Evolutionary conservation across 352 stramenopile species (phyloP).

Genomic region (Globisporangium spiculum): DNA sequence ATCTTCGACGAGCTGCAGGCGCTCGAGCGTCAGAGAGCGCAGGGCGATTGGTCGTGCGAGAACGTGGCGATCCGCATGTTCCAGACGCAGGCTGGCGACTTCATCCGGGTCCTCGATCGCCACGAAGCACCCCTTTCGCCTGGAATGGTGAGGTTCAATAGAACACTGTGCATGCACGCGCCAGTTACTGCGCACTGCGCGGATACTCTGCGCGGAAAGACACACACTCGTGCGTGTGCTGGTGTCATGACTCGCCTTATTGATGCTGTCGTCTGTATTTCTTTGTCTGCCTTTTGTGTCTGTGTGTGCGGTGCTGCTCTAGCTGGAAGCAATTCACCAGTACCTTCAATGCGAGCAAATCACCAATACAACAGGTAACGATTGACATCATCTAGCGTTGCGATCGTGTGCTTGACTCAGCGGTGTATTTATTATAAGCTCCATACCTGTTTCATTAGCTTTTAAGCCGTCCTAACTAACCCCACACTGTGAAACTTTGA

Average conservation of each 20-base stretch:
- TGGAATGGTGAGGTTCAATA: slow-evolving; percentile 33
- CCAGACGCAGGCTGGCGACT: slow-evolving; percentile 26
- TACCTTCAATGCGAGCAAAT: slow-evolving; percentile 8
- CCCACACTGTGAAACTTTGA: not conserved
- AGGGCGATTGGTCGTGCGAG: slow-evolving; percentile 20
- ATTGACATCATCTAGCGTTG: not conserved
- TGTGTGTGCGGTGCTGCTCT: not conserved
- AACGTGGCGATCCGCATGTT: slow-evolving; percentile 10
- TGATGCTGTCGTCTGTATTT: not conserved
- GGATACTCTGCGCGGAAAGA: too few relatives aligned
- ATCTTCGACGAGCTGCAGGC: slow-evolving; percentile 31
- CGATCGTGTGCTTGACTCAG: not conserved
- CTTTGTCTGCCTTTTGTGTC: not conserved
- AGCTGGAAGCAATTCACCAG: slow-evolving; percentile 20
- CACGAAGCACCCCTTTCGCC: slow-evolving; percentile 54
- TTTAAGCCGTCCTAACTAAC: not conserved
- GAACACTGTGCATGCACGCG: not conserved
- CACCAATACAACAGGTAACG: not conserved
- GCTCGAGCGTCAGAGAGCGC: slow-evolving; percentile 29
- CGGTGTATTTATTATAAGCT: not conserved
- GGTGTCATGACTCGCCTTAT: not conserved
- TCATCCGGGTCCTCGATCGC: slow-evolving; percentile 60
- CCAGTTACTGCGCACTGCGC: not conserved
- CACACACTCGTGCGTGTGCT: not conserved
- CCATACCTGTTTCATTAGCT: not conserved